These are phyloP conservation scores for Ceratopteris richardii DNA, from an alignment of 75 land plant species.

Conservation along the genomic window DNA sequence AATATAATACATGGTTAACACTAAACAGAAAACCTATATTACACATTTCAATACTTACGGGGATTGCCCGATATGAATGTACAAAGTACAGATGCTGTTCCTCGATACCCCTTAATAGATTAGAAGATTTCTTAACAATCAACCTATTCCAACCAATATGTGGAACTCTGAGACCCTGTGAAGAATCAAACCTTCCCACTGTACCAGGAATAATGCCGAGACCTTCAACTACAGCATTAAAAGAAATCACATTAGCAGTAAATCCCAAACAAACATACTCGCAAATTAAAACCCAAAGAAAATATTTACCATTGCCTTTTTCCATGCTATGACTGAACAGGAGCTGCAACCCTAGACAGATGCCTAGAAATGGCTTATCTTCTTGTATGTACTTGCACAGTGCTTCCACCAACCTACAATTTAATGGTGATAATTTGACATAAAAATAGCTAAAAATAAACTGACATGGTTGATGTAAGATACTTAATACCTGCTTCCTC, in stretches of 20 bases:
- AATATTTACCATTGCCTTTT: conserved; percentile 63
- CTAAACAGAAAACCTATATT: not conserved
- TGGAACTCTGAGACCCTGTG: conserved; percentile 76
- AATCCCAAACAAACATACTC: conserved; percentile 10
- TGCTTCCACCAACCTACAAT: conserved; percentile 78
- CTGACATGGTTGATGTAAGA: no score
- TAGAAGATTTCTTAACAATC: conserved; percentile 42
- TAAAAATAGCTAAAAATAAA: no score
- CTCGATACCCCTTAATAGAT: conserved; percentile 57
- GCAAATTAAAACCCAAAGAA: not conserved
- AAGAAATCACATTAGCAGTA: no score
- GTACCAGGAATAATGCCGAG: conserved; percentile 91
- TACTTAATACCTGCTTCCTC: no score
- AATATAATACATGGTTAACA: not conserved
- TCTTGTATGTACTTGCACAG: conserved; percentile 58
- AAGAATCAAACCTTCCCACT: conserved; percentile 83
- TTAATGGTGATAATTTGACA: no score
- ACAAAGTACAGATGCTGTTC: conserved; percentile 95
- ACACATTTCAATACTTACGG: conserved; percentile 38
- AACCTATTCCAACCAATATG: conserved; percentile 99
- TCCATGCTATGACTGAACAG: conserved; percentile 93
- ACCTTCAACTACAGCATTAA: conserved; percentile 54
- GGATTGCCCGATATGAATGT: conserved; percentile 91
- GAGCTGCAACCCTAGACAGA: conserved; percentile 93
- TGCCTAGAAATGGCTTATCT: conserved; percentile 96